Evolutionary conservation across 2,329 filamentous ascomycete genomes (phyloP).

Genomic region (Trichoderma endophyticum): DNA sequence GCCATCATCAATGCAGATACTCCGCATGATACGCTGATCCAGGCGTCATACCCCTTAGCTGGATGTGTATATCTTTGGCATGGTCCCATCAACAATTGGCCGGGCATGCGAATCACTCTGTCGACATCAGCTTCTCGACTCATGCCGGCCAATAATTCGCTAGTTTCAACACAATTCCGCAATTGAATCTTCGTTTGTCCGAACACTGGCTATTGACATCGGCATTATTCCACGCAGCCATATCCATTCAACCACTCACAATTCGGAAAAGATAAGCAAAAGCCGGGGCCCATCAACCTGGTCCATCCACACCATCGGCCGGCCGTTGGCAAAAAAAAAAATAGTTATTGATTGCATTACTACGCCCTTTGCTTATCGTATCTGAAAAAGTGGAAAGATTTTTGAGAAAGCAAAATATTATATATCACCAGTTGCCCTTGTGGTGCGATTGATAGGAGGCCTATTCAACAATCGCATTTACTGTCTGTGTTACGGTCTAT

Average conservation of each 20-base stretch:
- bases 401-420: background rate
- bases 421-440: background rate
- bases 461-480: background rate
- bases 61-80: background rate
- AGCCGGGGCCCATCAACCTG: background rate
- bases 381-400: slow-evolving; percentile 1
- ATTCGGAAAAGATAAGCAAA: slow-evolving; percentile 13
- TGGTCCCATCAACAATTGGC: background rate
- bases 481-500: background rate
- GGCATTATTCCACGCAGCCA: background rate
- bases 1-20: background rate
- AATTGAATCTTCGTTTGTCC: background rate
- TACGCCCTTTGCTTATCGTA: slow-evolving; percentile 11
- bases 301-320: slow-evolving; percentile 1
- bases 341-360: slow-evolving; percentile 6
- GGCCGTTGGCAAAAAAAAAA: background rate
- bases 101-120: background rate
- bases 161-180: background rate
- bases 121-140: background rate
- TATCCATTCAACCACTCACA: background rate
- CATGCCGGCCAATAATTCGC: background rate
- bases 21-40: slow-evolving; percentile 5
- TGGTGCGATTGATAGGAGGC: background rate
- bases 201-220: background rate
- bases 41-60: background rate